phyloP scores from a whole-genome alignment of 2,329 filamentous ascomycete genomes.

The Cyphellophora attinorum region DNA sequence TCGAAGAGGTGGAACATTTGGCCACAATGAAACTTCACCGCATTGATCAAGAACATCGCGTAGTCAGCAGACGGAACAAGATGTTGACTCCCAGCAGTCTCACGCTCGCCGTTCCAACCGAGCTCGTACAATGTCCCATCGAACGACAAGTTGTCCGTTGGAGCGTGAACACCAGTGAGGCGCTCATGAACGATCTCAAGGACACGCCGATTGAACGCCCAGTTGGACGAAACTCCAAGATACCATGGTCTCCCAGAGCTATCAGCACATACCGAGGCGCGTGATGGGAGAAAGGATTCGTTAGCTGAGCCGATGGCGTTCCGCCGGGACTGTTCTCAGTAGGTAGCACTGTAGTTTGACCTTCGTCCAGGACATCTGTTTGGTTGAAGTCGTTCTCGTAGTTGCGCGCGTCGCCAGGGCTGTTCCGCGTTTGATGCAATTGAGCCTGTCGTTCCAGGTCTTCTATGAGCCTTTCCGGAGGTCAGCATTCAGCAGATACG shows the following conservation, averaged over 20 bases:
- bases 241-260: conserved; percentile 39
- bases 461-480: conserved; percentile 25
- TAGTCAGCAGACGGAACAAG: conserved; percentile 43
- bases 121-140: conserved; percentile 45
- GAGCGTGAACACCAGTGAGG: conserved; percentile 32
- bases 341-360: neutral
- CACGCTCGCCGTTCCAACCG: conserved; percentile 37
- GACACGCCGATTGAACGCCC: conserved; percentile 44
- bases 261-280: conserved; percentile 33
- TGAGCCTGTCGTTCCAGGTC: conserved; percentile 20
- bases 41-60: conserved; percentile 44
- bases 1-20: conserved; percentile 48
- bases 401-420: neutral
- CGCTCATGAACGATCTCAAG: conserved; percentile 41
- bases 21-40: conserved; percentile 47
- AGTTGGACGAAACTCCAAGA: conserved; percentile 47
- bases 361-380: neutral
- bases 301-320: conserved; percentile 26
- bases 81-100: conserved; percentile 21
- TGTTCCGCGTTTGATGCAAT: conserved; percentile 2
- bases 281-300: conserved; percentile 33
- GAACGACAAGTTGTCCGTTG: conserved; percentile 37
- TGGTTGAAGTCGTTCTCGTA: neutral
- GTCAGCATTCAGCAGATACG: no score
- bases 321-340: conserved; percentile 17